phyloP scores from a whole-genome alignment of 1,139 yeast species.

The Hyphopichia khmerensis region DNA sequence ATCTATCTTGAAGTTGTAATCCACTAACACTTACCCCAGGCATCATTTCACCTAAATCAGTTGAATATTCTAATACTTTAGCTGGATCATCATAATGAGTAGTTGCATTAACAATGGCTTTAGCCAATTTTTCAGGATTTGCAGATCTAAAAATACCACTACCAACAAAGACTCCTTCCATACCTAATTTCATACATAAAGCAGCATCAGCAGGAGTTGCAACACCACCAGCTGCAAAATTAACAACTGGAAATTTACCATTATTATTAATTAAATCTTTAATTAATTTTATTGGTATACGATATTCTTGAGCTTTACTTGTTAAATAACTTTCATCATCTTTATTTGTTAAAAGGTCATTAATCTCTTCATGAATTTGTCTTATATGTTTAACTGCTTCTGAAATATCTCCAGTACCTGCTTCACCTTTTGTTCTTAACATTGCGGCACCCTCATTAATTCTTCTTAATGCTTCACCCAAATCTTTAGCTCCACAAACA shows the following conservation, averaged over 20 bases:
- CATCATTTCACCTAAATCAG: slow-evolving; percentile 78
- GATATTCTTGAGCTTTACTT: slow-evolving; percentile 52
- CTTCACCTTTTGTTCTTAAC: slow-evolving; percentile 88
- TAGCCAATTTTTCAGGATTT: slow-evolving; percentile 74
- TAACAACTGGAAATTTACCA: slow-evolving; percentile 79
- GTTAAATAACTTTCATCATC: slow-evolving; percentile 46
- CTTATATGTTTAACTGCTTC: slow-evolving; percentile 82
- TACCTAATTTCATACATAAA: slow-evolving; percentile 85
- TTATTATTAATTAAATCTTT: slow-evolving; percentile 48
- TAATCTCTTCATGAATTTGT: slow-evolving; percentile 57
- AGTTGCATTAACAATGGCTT: slow-evolving; percentile 79
- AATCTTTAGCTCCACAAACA: slow-evolving; percentile 83
- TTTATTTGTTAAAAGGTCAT: slow-evolving; percentile 33
- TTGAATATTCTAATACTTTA: slow-evolving; percentile 66
- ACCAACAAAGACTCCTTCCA: slow-evolving; percentile 91
- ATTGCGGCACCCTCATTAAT: slow-evolving; percentile 84
- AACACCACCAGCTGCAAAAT: slow-evolving; percentile 89
- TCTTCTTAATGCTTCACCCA: slow-evolving; percentile 84
- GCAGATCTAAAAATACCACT: slow-evolving; percentile 80
- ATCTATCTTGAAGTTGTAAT: slow-evolving; percentile 46
- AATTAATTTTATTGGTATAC: slow-evolving; percentile 60
- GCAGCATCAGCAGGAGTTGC: slow-evolving; percentile 93
- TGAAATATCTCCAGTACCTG: slow-evolving; percentile 86
- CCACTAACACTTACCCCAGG: slow-evolving; percentile 61
- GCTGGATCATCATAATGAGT: slow-evolving; percentile 69